Percentiles rank a stretch among this genome's conserved stretches.
These are phyloP conservation scores for Piloderma croceum DNA, from an alignment of 768 basidiomycete species.

Conservation along the genomic window DNA sequence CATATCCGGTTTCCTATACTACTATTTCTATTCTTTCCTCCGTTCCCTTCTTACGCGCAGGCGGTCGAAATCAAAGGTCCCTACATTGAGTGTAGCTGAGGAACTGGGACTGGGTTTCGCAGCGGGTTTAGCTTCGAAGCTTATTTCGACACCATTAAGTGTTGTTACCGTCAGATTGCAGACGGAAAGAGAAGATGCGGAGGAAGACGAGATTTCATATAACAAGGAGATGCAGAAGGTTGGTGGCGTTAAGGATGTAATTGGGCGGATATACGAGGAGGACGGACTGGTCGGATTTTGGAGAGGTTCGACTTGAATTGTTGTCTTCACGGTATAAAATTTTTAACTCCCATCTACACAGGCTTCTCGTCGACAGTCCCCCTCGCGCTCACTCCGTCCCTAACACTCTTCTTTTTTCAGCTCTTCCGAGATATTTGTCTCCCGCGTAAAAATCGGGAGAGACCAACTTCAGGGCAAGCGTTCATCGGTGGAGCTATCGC, in stretches of 20 bases:
- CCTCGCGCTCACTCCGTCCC: constrained; percentile 50
- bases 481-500: constrained; percentile 55
- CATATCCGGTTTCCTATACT: constrained; percentile 48
- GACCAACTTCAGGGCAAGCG: constrained; percentile 39
- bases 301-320: constrained; percentile 34
- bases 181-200: constrained; percentile 32
- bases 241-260: constrained; percentile 19
- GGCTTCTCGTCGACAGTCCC: constrained; percentile 48
- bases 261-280: constrained; percentile 40
- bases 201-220: constrained; percentile 21
- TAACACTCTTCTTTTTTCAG: constrained; percentile 52
- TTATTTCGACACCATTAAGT: constrained; percentile 49
- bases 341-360: constrained; percentile 10
- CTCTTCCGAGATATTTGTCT: constrained; percentile 38
- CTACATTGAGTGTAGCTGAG: constrained; percentile 28
- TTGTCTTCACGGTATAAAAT: not conserved
- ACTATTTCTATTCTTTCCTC: constrained; percentile 51
- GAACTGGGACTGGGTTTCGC: constrained; percentile 53
- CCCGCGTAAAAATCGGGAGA: constrained; percentile 15
- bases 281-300: constrained; percentile 51
- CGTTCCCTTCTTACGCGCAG: constrained; percentile 36
- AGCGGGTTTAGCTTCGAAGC: constrained; percentile 51
- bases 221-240: not conserved
- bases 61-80: constrained; percentile 12
- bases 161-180: constrained; percentile 53